phyloP scores from a whole-genome alignment of 2,329 filamentous ascomycete genomes.

The Graphium sp. region DNA sequence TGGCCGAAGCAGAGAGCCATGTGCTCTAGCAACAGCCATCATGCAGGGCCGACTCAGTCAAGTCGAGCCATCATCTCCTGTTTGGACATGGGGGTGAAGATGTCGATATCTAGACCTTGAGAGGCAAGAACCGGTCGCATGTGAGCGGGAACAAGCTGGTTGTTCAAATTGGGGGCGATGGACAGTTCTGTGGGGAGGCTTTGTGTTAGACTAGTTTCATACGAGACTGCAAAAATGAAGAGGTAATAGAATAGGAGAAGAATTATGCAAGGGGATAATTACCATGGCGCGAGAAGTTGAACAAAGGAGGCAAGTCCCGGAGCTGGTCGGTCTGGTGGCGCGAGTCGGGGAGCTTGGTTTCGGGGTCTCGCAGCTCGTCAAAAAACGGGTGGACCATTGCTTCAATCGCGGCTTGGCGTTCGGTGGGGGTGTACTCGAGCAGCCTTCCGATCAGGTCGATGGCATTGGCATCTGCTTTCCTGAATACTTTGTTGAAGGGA shows the following conservation, averaged over 20 bases:
- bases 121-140: slow-evolving; percentile 57
- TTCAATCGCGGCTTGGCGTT: slow-evolving; percentile 82
- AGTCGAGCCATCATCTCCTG: slow-evolving; percentile 96
- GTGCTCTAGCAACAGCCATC: too few relatives aligned
- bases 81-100: slow-evolving; percentile 79
- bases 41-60: slow-evolving; percentile 59
- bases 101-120: slow-evolving; percentile 80
- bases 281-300: slow-evolving; percentile 93
- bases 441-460: slow-evolving; percentile 90
- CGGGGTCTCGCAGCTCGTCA: slow-evolving; percentile 86
- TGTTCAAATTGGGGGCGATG: slow-evolving; percentile 79
- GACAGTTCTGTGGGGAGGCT: slow-evolving; percentile 58
- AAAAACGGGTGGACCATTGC: slow-evolving; percentile 99
- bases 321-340: slow-evolving; percentile 68
- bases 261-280: slow-evolving; percentile 21
- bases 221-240: too few relatives aligned
- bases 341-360: slow-evolving; percentile 81
- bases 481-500: slow-evolving; percentile 98
- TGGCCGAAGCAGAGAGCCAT: too few relatives aligned
- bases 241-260: too few relatives aligned
- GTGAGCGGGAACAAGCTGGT: slow-evolving; percentile 73
- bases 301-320: slow-evolving; percentile 72
- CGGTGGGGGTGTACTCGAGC: slow-evolving; percentile 92
- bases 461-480: slow-evolving; percentile 82
- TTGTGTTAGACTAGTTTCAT: slow-evolving; percentile 1